Conservation (phyloP, 1,284 basidiomycete species). For the Phellinidium pouzarii region DNA sequence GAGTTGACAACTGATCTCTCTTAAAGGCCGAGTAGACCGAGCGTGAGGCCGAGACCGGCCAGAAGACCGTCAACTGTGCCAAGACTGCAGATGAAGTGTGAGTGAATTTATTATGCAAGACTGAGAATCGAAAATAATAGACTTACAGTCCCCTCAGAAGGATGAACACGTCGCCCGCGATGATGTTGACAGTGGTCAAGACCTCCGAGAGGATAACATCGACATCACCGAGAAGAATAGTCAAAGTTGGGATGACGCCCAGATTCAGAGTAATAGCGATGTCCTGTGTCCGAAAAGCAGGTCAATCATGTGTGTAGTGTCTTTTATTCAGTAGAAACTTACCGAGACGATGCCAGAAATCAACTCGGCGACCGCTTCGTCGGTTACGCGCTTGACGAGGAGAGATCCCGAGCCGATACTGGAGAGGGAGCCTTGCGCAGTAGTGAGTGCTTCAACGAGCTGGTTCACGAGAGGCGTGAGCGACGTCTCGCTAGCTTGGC, state of each 20-base stretch:
- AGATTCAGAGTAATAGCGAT: background rate
- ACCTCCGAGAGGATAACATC: constrained; percentile 19
- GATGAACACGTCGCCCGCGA: constrained; percentile 18
- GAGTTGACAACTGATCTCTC: too few species aligned
- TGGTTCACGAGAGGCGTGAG: constrained; percentile 15
- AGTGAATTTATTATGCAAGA: background rate
- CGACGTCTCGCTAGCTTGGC: constrained; percentile 1
- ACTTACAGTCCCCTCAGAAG: constrained; percentile 24
- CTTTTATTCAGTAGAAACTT: background rate
- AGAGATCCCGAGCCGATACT: background rate
- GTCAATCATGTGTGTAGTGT: background rate
- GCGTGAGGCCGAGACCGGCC: constrained; percentile 24
- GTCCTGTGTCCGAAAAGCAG: background rate
- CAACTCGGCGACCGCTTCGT: constrained; percentile 13
- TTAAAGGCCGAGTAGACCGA: constrained; percentile 25
- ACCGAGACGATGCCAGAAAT: constrained; percentile 12
- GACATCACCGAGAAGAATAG: constrained; percentile 17
- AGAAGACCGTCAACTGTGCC: constrained; percentile 24
- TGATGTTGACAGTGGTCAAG: constrained; percentile 16
- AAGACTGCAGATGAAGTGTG: constrained; percentile 19
- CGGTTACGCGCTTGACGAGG: constrained; percentile 12
- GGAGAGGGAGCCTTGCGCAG: constrained; percentile 11
- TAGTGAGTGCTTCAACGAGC: constrained; percentile 16
- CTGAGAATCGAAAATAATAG: background rate
- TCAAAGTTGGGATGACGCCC: constrained; percentile 12